Evolutionary conservation across 2,329 filamentous ascomycete genomes (phyloP), one percentile per base, ranked within the genome.

Genomic region (Calonectria honghensis): DNA sequence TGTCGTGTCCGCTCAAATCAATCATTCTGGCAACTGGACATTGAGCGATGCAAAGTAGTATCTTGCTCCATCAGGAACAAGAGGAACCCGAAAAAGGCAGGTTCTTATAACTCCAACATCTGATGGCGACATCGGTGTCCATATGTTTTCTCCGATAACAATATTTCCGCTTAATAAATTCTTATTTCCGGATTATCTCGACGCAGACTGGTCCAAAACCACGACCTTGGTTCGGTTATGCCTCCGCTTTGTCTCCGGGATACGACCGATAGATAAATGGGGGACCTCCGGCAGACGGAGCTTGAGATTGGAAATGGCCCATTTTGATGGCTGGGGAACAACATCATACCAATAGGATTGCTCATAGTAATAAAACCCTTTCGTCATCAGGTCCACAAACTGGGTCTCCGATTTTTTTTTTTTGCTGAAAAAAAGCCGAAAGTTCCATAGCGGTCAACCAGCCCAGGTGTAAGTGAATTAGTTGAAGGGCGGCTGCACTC

Each of bases 61-160:
- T 41, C 37, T 13, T 32, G 64, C 45, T 57, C 65, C 64, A 39
- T 41, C 29, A 27, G 24, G 50, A 73, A 51, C 54, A 66, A 39
- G 70, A 45, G 41, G 32, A 27, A 69, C 45, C 61, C 68, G 63
- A 59, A 72, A 73, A 52, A 52, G 63, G 37, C 35, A 75, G 65
- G 35, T 52, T 72, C 70, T 81, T 78, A 75, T 71, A 72, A 68
- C 68, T 52, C 51, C 29, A 70, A 67, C 35, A 50, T 29, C 31
- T 73, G 68, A 68, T 76, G 76, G 79, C 78, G 78, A 77, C 63
- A 79, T 81, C 78, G 74, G 78, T 73, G 78, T 68, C 54, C 70
- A 50, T 68, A 45, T 74, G 32, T 68, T 32, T 61, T 70, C 57
- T 71, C 68, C 59, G 66, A 14, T 64, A 48, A 48, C 14, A 27